These are phyloP conservation scores for Paralagenidium karlingii DNA, from an alignment of 352 stramenopile species.

Conservation along the genomic window DNA sequence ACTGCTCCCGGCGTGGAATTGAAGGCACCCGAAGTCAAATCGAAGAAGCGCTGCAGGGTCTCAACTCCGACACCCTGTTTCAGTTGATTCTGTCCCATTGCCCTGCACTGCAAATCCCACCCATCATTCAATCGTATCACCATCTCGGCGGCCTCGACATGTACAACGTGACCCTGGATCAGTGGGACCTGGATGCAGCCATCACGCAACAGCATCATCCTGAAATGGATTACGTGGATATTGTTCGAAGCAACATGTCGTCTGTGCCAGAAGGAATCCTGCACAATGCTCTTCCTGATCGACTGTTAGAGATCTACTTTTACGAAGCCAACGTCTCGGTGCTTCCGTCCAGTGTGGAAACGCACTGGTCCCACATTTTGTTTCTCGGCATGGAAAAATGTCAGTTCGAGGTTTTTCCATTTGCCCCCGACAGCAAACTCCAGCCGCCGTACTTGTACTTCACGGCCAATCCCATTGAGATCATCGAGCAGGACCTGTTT, in stretches of 20 bases:
- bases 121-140: conserved; percentile 12
- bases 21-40: neutral
- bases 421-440: conserved; percentile 12
- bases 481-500: too few species aligned
- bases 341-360: conserved; percentile 12
- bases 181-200: conserved; percentile 20
- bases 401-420: too few species aligned
- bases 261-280: conserved; percentile 21
- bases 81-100: conserved; percentile 39
- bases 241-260: conserved; percentile 37
- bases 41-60: conserved; percentile 6
- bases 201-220: conserved; percentile 13
- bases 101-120: conserved; percentile 15
- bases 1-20: conserved; percentile 13
- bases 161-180: conserved; percentile 29
- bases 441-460: conserved; percentile 9
- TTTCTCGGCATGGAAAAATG: conserved; percentile 24
- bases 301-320: conserved; percentile 33
- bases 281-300: conserved; percentile 10
- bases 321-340: conserved; percentile 15
- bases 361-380: conserved; percentile 12
- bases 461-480: conserved; percentile 5
- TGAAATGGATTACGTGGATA: conserved; percentile 19
- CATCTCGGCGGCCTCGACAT: conserved; percentile 36
- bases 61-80: conserved; percentile 12